Percentiles rank a stretch among this genome's conserved stretches.
Evolutionary conservation across 176 grass and related monocot genomes (phyloP).

Genomic region (Pharus latifolius): DNA sequence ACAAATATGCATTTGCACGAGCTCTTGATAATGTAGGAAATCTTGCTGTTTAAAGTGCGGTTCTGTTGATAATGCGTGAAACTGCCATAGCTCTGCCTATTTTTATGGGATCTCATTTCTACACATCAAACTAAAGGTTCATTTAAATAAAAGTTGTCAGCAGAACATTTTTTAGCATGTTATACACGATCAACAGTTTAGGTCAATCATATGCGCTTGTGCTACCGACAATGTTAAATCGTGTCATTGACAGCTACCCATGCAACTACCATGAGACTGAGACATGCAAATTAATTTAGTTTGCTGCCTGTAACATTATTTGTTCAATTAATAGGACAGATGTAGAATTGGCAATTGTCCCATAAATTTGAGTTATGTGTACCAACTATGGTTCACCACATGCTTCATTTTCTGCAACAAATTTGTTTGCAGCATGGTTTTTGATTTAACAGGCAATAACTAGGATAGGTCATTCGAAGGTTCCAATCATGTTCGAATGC

Average conservation of each 20-base stretch:
- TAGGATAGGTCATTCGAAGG: neutral
- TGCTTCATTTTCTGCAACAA: no score
- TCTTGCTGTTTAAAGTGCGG: neutral
- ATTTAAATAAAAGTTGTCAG: neutral
- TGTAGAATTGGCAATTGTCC: neutral
- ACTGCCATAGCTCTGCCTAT: neutral
- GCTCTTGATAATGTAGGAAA: neutral
- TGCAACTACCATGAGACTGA: conserved; percentile 9
- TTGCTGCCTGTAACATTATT: neutral
- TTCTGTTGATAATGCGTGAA: no score
- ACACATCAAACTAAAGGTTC: neutral
- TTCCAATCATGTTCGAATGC: neutral
- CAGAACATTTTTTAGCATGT: neutral
- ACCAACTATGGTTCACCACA: no score
- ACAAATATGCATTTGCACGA: neutral
- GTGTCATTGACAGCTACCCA: neutral
- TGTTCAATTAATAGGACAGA: neutral
- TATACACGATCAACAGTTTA: neutral
- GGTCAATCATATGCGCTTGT: neutral
- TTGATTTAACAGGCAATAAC: neutral
- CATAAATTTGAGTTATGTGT: neutral
- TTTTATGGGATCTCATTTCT: neutral
- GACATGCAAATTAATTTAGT: neutral
- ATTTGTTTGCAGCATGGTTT: neutral
- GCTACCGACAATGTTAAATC: neutral